Base-by-base conservation (phyloP, 768 basidiomycete genomes). In the Rhodotorula toruloides region DNA sequence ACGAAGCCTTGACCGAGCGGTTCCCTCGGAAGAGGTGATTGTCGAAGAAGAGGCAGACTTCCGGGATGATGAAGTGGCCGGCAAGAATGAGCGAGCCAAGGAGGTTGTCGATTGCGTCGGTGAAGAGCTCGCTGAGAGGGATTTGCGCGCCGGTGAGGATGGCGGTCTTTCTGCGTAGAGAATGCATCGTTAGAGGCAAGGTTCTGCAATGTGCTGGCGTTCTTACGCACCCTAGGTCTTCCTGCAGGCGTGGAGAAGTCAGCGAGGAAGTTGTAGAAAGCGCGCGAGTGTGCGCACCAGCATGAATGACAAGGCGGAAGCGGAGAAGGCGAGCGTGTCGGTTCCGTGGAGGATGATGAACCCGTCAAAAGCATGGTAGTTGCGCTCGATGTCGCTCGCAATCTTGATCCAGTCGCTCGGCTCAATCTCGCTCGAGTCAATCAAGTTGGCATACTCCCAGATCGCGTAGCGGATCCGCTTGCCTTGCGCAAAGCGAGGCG, bases 91-190 rank as follows among this genome's bases (percentile, higher is more conserved):
- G 79, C 6, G 90, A 88, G 13, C 90, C 65, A 44, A 96, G 85
- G 16, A 96, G 79, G 76, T 96, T 97, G 72, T 94, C 93, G 10
- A 91, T 86, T 13, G 91, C 91, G 76, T 97, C 92, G 72, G 93
- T 96, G 42, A 67, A 65, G 11, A 93, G 80, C 74, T 91, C 88
- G 3, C 89, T 91, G 40, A 92, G 80, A 21, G 93, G 90, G 42
- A 97, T 94, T 79, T 96, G 93, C 0, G 92, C 91, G 19, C 92
- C 93, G 2, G 90, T 94, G 37, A 93, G 72, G 63, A 94, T 90
- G 47, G 73, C 73, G 1, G 90, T 91, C 80, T 93, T 92, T 40
- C 90, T 89, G 13, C n/a, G n/a, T 66, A 91, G 77, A 76, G 90
- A 91, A 6, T 8, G 37, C 8, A 21, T 2, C 25, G 53, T 54